Evolutionary conservation across 805 yeast species (phyloP).

Genomic region (Limtongia smithiae): DNA sequence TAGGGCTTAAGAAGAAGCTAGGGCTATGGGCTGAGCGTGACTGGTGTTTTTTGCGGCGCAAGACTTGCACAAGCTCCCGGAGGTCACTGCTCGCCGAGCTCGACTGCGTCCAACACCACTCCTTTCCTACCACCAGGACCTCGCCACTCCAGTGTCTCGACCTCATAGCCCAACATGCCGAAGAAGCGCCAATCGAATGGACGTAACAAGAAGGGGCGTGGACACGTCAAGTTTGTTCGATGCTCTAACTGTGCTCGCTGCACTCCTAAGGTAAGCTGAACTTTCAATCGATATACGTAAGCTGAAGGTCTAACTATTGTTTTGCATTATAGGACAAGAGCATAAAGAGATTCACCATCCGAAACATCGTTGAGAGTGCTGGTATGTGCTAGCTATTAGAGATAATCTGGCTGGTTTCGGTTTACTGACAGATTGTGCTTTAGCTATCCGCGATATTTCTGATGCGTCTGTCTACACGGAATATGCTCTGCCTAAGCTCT

Average conservation of each 20-base stretch:
- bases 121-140: too few relatives aligned
- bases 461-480: slow-evolving; percentile 99
- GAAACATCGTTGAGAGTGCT: slow-evolving; percentile 99
- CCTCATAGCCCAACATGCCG: slow-evolving; percentile 89
- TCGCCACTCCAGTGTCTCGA: too few relatives aligned
- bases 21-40: too few relatives aligned
- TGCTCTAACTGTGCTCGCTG: slow-evolving; percentile 99
- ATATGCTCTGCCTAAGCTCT: slow-evolving; percentile 98
- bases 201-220: slow-evolving; percentile 99
- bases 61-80: too few relatives aligned
- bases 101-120: too few relatives aligned
- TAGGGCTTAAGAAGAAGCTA: too few relatives aligned
- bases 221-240: slow-evolving; percentile 99
- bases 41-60: too few relatives aligned
- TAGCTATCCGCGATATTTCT: slow-evolving; percentile 95
- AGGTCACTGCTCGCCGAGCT: too few relatives aligned
- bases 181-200: slow-evolving; percentile 99
- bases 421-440: neutral
- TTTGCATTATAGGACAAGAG: slow-evolving; percentile 82
- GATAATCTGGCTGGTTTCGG: neutral
- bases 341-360: slow-evolving; percentile 99
- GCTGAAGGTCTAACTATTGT: too few relatives aligned
- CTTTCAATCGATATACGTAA: too few relatives aligned
- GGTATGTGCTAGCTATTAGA: slow-evolving; percentile 36
- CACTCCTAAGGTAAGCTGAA: slow-evolving; percentile 81